These are phyloP conservation scores for Citrus hindsii DNA, from an alignment of 345 rosid genomes.

Conservation along the genomic window DNA sequence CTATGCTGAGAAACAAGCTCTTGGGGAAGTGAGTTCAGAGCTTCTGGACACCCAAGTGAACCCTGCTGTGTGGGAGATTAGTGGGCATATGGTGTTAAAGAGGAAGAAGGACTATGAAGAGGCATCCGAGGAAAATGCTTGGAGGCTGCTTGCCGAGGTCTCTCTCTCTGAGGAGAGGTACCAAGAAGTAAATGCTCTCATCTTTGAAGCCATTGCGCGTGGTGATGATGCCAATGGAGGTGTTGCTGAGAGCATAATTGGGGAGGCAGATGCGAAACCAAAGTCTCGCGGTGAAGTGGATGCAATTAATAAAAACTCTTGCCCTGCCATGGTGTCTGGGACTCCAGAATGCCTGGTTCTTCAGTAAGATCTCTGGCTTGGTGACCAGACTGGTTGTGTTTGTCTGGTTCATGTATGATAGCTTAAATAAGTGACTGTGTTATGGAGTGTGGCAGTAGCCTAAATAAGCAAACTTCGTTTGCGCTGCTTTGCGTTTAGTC, in stretches of 20 bases:
- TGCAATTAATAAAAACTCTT: conserved; percentile 35
- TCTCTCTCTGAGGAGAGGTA: conserved; percentile 88
- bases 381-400: not conserved
- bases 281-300: conserved; percentile 17
- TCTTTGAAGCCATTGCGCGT: conserved; percentile 53
- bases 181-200: conserved; percentile 61
- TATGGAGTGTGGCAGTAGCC: conserved; percentile 10
- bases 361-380: conserved; percentile 39
- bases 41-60: conserved; percentile 93
- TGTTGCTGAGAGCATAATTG: conserved; percentile 17
- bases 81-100: conserved; percentile 97
- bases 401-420: not conserved
- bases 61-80: conserved; percentile 98
- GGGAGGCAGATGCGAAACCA: conserved; percentile 23
- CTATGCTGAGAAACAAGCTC: conserved; percentile 96
- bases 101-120: conserved; percentile 84
- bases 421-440: not conserved
- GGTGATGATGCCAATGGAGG: conserved; percentile 17
- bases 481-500: not conserved
- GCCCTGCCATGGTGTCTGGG: conserved; percentile 42
- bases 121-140: conserved; percentile 88
- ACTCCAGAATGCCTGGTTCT: conserved; percentile 68
- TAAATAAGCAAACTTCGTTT: conserved; percentile 34
- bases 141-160: conserved; percentile 86
- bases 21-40: conserved; percentile 78